Percentiles rank a stretch among this genome's conserved stretches.
These are phyloP conservation scores for Ceratobasidium sp. DNA, from an alignment of 1,284 basidiomycete genomes.

Conservation along the genomic window DNA sequence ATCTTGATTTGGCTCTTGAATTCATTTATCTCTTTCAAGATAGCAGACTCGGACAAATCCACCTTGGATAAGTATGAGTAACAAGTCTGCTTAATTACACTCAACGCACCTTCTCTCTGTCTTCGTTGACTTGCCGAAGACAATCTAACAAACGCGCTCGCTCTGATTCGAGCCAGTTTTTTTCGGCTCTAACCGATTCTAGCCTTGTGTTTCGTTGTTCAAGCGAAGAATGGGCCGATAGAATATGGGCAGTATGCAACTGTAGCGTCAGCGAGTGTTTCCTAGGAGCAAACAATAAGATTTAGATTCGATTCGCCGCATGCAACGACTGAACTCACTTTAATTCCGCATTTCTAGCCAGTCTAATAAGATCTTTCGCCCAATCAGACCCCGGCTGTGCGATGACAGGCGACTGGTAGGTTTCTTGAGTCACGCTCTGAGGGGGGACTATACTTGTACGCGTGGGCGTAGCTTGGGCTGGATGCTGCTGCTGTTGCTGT, in stretches of 20 bases:
- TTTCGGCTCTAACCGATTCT: constrained; percentile 81
- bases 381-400: constrained; percentile 73
- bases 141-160: constrained; percentile 69
- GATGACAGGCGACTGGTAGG: constrained; percentile 60
- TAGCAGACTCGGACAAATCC: constrained; percentile 62
- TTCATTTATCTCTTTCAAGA: constrained; percentile 71
- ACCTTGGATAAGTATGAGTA: constrained; percentile 55
- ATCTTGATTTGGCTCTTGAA: constrained; percentile 70
- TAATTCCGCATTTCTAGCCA: constrained; percentile 82
- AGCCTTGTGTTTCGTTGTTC: constrained; percentile 78
- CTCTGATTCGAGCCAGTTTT: constrained; percentile 71
- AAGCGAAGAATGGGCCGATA: constrained; percentile 78
- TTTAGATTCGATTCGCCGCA: not conserved
- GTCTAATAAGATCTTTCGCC: constrained; percentile 82
- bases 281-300: constrained; percentile 55
- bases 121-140: constrained; percentile 77
- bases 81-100: not conserved
- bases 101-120: constrained; percentile 71
- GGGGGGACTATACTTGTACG: constrained; percentile 29
- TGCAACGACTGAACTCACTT: constrained; percentile 62
- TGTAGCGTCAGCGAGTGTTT: constrained; percentile 83
- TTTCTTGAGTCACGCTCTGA: constrained; percentile 53
- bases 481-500: constrained; percentile 40
- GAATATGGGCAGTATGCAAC: constrained; percentile 83
- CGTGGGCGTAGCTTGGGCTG: constrained; percentile 16